phyloP scores from a whole-genome alignment of 2,329 filamentous ascomycete genomes.

The Trichoderma brevicompactum region DNA sequence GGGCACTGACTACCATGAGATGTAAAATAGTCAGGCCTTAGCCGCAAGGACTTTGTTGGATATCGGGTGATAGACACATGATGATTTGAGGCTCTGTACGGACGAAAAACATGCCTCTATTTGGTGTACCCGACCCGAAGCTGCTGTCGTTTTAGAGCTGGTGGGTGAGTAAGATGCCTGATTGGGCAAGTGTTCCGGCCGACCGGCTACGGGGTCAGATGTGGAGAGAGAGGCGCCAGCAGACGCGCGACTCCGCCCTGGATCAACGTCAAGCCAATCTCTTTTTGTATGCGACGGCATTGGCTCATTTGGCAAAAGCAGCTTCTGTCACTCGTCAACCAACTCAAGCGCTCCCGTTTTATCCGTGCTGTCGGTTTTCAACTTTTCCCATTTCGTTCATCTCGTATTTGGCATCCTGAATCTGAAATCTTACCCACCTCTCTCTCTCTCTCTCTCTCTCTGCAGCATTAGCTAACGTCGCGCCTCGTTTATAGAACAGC shows the following conservation, averaged over 20 bases:
- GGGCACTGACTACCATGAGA: too few species aligned
- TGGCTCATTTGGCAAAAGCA: too few species aligned
- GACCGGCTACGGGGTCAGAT: background rate
- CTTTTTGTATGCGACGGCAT: too few species aligned
- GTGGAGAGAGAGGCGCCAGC: background rate
- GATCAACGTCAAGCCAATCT: background rate
- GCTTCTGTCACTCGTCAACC: too few species aligned
- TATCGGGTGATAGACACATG: too few species aligned
- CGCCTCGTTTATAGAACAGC: conserved; percentile 62
- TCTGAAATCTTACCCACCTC: too few species aligned
- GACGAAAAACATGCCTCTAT: background rate
- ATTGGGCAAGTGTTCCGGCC: conserved; percentile 14
- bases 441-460: background rate
- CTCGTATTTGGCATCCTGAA: too few species aligned
- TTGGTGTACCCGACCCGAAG: background rate
- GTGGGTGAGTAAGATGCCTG: background rate
- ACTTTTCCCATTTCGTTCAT: too few species aligned
- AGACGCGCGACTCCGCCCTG: background rate
- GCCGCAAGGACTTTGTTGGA: background rate
- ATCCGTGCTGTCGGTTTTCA: too few species aligned
- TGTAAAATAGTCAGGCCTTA: background rate
- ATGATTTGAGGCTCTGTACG: too few species aligned
- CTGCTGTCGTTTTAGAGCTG: background rate
- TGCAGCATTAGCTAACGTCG: background rate
- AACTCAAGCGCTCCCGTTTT: too few species aligned